These are phyloP conservation scores for Dacryopinax primogenitus DNA, from an alignment of 768 basidiomycete species.

Conservation along the genomic window DNA sequence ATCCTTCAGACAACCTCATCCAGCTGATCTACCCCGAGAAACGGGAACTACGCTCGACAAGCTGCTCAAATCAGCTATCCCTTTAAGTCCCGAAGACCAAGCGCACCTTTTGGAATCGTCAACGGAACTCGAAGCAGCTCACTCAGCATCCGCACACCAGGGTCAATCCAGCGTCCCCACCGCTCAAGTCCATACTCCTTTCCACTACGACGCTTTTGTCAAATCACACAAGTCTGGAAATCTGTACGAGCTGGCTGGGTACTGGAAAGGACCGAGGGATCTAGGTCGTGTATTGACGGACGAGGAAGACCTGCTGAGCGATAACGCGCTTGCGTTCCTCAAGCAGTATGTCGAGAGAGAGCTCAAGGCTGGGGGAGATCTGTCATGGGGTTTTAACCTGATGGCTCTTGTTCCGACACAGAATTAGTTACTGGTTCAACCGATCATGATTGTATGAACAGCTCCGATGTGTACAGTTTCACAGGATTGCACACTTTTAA, in stretches of 20 bases:
- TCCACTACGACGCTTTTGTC: neutral
- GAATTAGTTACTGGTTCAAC: too few species aligned
- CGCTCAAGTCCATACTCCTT: neutral
- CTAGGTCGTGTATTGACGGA: neutral
- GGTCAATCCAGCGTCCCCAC: neutral
- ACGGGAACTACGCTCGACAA: neutral
- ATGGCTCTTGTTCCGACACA: neutral
- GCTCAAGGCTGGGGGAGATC: neutral
- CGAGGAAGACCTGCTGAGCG: neutral
- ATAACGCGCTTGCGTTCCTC: neutral
- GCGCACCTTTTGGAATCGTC: neutral
- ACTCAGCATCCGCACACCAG: neutral
- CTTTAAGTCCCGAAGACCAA: neutral
- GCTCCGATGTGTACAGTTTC: too few species aligned
- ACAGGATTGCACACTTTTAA: neutral
- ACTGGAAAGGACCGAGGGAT: neutral
- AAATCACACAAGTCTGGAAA: neutral
- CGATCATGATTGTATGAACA: too few species aligned
- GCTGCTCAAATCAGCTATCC: neutral
- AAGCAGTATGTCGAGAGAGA: neutral
- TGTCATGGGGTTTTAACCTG: neutral
- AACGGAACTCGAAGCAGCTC: neutral
- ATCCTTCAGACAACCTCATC: neutral
- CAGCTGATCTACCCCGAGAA: neutral
- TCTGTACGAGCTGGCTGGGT: neutral